A percentile compares a stretch with the other conserved stretches of the same genome.
These are phyloP conservation scores for Mucor plumbeus DNA, from an alignment of 371 early-diverging fungal genomes.

Conservation along the genomic window DNA sequence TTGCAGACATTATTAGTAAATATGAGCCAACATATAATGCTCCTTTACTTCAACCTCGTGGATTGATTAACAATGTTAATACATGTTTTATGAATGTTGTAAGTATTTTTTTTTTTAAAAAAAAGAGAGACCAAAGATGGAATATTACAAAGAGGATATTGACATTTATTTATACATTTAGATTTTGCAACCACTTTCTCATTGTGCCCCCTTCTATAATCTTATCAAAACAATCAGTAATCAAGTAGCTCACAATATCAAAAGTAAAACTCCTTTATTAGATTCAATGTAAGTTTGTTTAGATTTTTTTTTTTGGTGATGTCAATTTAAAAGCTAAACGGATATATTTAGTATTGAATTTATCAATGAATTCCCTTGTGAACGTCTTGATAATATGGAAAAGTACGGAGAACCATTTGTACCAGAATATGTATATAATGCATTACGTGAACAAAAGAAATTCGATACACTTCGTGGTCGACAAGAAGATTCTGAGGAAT, in stretches of 20 bases:
- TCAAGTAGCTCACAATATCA: conserved; percentile 72
- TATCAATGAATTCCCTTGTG: conserved; percentile 72
- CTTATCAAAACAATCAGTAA: conserved; percentile 72
- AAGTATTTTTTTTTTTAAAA: no score
- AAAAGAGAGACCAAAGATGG: neutral
- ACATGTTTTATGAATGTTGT: conserved; percentile 97
- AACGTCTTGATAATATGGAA: conserved; percentile 43
- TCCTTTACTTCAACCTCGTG: conserved; percentile 81
- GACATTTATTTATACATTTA: conserved; percentile 22
- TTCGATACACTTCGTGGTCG: conserved; percentile 88
- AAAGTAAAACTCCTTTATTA: conserved; percentile 78
- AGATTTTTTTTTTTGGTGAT: neutral
- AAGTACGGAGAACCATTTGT: conserved; percentile 83
- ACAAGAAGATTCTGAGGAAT: conserved; percentile 98
- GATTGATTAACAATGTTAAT: conserved; percentile 94
- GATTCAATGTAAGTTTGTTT: conserved; percentile 75
- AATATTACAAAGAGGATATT: neutral
- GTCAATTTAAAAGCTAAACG: neutral
- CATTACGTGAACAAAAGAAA: conserved; percentile 76
- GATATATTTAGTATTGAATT: conserved; percentile 67
- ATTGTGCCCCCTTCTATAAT: conserved; percentile 91
- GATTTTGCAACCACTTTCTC: conserved; percentile 85
- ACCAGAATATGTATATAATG: conserved; percentile 93
- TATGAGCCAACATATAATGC: conserved; percentile 57
- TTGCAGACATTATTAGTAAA: conserved; percentile 61